Evolutionary conservation across 139 green algal species (phyloP), one percentile per base, ranked within the genome.

Genomic region (Eudorina sp.): DNA sequence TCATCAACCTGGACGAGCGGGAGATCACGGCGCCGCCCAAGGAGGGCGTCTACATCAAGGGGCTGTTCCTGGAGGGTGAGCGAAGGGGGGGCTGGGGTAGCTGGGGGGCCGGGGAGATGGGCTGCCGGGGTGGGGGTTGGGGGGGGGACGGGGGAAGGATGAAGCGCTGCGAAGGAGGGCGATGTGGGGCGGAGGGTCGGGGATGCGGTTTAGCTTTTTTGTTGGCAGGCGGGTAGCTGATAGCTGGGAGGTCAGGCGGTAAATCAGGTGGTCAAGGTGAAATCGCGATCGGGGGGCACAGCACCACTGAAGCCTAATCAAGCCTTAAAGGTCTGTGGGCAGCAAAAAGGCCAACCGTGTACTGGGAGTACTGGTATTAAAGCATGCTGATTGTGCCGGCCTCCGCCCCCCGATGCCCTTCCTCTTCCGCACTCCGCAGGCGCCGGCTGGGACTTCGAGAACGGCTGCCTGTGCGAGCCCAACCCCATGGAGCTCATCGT

Each of bases 401-500:
- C n/a, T n/a, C n/a, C n/a, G n/a, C n/a, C n/a, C 58, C 58, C 58
- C 58, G 14, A 23, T 25, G 41, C 41, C 25, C 41, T 23, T 4
- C 5, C 55, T n/a, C 1, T 29, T 31, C 11, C 46, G 36, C 19
- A 34, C 36, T 1, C 13, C 38, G 3, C 79, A 86, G 94, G 94
- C 38, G 95, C 92, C 16, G 96, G 96, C 25, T 98, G 96, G 96
- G 95, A 98, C 91, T 94, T 93, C 75, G 95, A 97, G 64, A 94
- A 95, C 74, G 93, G 92, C 40, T 96, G 93, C 91, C 90, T 98
- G 89, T 94, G 89, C 73, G 96, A 98, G 94, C 96, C 96, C 18
- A 88, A 97, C 88, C 95, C 95, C 41, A 97, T 98, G 95, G 95
- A 98, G 94, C 93, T 98, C n/a, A 96, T 97, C 73, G 95, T 98